Conservation (phyloP, 208 protist genomes). For the Leishmania guyanensis region DNA sequence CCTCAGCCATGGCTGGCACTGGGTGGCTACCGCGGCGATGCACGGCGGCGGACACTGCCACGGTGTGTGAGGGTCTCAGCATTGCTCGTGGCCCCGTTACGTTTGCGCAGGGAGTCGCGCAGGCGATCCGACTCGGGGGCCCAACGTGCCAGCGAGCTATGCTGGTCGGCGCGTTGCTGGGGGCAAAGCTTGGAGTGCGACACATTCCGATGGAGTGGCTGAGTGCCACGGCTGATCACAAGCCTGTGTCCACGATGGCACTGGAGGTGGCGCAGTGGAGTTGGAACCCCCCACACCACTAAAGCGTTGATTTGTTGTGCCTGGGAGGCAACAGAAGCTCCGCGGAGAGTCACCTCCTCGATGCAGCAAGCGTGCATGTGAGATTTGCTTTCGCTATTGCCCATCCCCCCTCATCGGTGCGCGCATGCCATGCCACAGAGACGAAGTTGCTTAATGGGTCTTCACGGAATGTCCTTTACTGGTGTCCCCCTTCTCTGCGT, state of each 20-base stretch:
- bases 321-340: neutral
- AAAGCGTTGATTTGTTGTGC: neutral
- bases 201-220: slow-evolving; percentile 73
- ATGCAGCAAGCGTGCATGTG: neutral
- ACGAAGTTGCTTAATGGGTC: neutral
- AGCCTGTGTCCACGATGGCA: slow-evolving; percentile 62
- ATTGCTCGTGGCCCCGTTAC: slow-evolving; percentile 51
- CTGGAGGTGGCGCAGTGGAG: slow-evolving; percentile 83
- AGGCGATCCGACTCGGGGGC: slow-evolving; percentile 57
- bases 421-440: neutral
- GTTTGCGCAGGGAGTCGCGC: slow-evolving; percentile 60
- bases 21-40: slow-evolving; percentile 36
- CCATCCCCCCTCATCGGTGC: neutral
- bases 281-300: slow-evolving; percentile 82
- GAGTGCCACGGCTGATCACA: slow-evolving; percentile 68
- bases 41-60: slow-evolving; percentile 33
- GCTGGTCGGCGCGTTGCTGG: slow-evolving; percentile 83
- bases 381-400: neutral
- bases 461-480: neutral
- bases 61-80: slow-evolving; percentile 55
- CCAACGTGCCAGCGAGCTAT: slow-evolving; percentile 62
- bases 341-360: neutral
- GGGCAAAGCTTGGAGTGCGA: slow-evolving; percentile 66
- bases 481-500: neutral
- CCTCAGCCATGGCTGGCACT: neutral